A percentile compares a stretch with the other conserved stretches of the same genome.
Evolutionary conservation across 192 early-diverging fungal genomes (phyloP).

Genomic region (Gigaspora rosea): DNA sequence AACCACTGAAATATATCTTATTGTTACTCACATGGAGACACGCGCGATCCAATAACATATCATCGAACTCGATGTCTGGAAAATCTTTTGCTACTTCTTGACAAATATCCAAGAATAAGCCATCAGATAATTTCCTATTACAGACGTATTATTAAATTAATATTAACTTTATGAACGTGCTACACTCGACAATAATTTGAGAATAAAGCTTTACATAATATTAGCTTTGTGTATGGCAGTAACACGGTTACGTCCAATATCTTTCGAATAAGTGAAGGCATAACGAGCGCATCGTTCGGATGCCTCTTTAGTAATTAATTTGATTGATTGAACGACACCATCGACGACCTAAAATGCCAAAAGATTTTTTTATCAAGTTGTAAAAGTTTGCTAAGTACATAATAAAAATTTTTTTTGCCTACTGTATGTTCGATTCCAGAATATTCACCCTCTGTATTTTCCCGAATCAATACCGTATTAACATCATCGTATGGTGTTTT

Average conservation of each 20-base stretch:
- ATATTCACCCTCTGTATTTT: slow-evolving; percentile 99
- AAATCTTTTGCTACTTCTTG: slow-evolving; percentile 89
- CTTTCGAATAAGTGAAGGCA: slow-evolving; percentile 91
- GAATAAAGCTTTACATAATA: slow-evolving; percentile 62
- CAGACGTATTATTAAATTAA: not conserved
- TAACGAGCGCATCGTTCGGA: slow-evolving; percentile 90
- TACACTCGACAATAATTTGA: not conserved
- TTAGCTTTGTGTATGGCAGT: slow-evolving; percentile 99
- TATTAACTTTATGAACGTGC: not conserved
- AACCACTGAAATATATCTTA: not conserved
- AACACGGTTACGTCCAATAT: slow-evolving; percentile 88
- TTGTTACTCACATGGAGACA: slow-evolving; percentile 64
- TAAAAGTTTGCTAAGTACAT: not conserved
- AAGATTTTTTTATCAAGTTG: not conserved
- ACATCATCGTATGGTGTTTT: slow-evolving; percentile 96
- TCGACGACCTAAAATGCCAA: slow-evolving; percentile 21
- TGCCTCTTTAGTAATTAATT: slow-evolving; percentile 96
- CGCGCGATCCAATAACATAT: slow-evolving; percentile 91
- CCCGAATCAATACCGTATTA: slow-evolving; percentile 97
- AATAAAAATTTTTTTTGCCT: slow-evolving; percentile 15
- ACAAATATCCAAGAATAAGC: slow-evolving; percentile 93
- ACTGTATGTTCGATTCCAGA: slow-evolving; percentile 96
- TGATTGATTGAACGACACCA: slow-evolving; percentile 98
- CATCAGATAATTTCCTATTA: slow-evolving; percentile 86
- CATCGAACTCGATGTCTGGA: slow-evolving; percentile 90